These are phyloP conservation scores for Penicillium arizonense DNA, from an alignment of 495 filamentous ascomycete species.

Conservation along the genomic window DNA sequence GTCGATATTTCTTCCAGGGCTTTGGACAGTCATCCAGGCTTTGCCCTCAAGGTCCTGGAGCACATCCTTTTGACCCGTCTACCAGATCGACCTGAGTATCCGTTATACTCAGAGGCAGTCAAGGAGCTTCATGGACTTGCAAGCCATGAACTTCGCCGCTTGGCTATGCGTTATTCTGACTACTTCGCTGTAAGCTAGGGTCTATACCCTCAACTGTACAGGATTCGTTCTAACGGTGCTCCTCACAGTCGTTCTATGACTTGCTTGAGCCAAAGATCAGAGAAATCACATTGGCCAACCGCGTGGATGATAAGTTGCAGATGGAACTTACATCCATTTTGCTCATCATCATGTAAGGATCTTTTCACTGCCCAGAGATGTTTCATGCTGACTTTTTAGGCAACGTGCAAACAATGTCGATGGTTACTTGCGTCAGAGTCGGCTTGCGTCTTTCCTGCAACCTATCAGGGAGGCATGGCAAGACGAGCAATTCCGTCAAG, in stretches of 20 bases:
- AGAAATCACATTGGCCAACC: slow-evolving; percentile 71
- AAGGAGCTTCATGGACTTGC: slow-evolving; percentile 80
- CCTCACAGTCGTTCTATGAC: slow-evolving; percentile 70
- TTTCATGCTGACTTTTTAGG: slow-evolving; percentile 31
- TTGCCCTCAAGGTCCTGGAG: slow-evolving; percentile 85
- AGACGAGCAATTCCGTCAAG: slow-evolving; percentile 60
- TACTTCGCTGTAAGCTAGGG: slow-evolving; percentile 63
- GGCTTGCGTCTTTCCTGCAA: slow-evolving; percentile 70
- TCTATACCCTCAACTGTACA: background rate
- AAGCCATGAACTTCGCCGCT: slow-evolving; percentile 80
- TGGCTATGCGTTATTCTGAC: slow-evolving; percentile 88
- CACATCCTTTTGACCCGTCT: slow-evolving; percentile 83
- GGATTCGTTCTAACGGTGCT: slow-evolving; percentile 11
- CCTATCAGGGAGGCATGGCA: slow-evolving; percentile 82
- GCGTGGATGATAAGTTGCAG: slow-evolving; percentile 70
- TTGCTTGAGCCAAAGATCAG: slow-evolving; percentile 79
- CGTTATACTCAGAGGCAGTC: slow-evolving; percentile 83
- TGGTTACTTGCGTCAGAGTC: slow-evolving; percentile 55
- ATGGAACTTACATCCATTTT: slow-evolving; percentile 70
- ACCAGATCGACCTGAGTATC: slow-evolving; percentile 62
- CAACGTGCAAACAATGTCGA: slow-evolving; percentile 82
- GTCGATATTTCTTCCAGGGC: slow-evolving; percentile 83
- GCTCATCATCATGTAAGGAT: slow-evolving; percentile 80
- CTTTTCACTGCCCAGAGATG: background rate
- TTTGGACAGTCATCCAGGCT: slow-evolving; percentile 70